Conservation (phyloP, 1,284 basidiomycete species). For the Leccinum brunneo-olivaceum region DNA sequence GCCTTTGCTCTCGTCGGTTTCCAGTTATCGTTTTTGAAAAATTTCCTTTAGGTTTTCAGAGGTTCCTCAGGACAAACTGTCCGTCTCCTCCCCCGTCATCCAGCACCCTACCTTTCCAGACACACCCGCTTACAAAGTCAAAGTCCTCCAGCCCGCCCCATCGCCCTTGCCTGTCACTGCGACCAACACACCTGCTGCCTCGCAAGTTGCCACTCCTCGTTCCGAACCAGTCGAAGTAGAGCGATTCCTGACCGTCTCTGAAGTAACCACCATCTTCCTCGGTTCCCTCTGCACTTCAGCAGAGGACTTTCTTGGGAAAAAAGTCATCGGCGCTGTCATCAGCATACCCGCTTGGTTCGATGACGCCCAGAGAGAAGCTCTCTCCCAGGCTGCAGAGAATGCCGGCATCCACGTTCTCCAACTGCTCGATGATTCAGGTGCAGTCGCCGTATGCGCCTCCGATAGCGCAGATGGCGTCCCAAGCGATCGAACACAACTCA, state of each 20-base stretch:
- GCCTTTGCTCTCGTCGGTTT: constrained; percentile 18
- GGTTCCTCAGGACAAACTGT: constrained; percentile 49
- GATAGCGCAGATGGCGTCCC: constrained; percentile 39
- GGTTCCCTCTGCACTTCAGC: constrained; percentile 82
- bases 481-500: constrained; percentile 59
- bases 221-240: constrained; percentile 73
- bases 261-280: constrained; percentile 85
- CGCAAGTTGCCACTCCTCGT: constrained; percentile 66
- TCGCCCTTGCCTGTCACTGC: constrained; percentile 47
- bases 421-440: constrained; percentile 81
- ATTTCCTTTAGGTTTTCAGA: constrained; percentile 58
- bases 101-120: constrained; percentile 71
- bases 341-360: constrained; percentile 77
- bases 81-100: constrained; percentile 60
- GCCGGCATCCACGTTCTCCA: constrained; percentile 83
- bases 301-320: constrained; percentile 86
- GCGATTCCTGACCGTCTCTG: constrained; percentile 77
- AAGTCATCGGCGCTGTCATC: constrained; percentile 79
- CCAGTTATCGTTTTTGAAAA: neutral
- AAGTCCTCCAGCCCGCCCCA: constrained; percentile 72
- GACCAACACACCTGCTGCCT: constrained; percentile 60
- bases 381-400: constrained; percentile 70
- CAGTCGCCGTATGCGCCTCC: constrained; percentile 59
- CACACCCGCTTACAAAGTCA: constrained; percentile 82
- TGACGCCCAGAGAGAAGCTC: constrained; percentile 61